Conservation (phyloP, 495 filamentous ascomycete genomes). For the Penicillium fimorum region DNA sequence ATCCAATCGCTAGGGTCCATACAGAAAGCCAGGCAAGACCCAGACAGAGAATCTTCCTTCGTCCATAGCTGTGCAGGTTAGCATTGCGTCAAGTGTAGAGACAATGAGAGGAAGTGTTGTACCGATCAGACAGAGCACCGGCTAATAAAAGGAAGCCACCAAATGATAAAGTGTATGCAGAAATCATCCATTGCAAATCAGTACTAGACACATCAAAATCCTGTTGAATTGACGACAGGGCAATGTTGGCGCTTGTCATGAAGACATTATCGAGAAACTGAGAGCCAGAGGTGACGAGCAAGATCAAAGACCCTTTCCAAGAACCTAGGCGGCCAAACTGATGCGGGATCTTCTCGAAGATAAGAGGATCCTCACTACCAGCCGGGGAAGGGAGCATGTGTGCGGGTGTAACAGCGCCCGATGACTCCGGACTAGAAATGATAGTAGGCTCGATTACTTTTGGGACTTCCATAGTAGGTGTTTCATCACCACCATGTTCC, state of each 20-base stretch:
- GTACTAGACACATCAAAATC: conserved; percentile 35
- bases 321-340: conserved; percentile 31
- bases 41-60: conserved; percentile 35
- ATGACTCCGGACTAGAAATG: conserved; percentile 21
- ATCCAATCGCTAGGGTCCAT: conserved; percentile 39
- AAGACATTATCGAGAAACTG: conserved; percentile 43
- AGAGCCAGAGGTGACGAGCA: conserved; percentile 39
- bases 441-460: conserved; percentile 24
- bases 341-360: conserved; percentile 26
- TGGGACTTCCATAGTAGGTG: conserved; percentile 1
- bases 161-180: conserved; percentile 39
- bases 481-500: conserved; percentile 9
- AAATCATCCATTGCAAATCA: conserved; percentile 43
- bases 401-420: conserved; percentile 6
- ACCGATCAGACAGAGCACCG: conserved; percentile 39
- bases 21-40: conserved; percentile 36
- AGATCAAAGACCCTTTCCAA: conserved; percentile 35
- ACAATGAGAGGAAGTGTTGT: neutral
- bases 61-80: conserved; percentile 29
- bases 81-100: neutral
- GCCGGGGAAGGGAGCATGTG: conserved; percentile 19
- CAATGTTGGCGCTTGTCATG: conserved; percentile 42
- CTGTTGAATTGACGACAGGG: conserved; percentile 36
- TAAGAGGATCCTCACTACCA: conserved; percentile 20
- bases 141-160: conserved; percentile 37